Base-by-base conservation (phyloP, 1,139 yeast genomes). In the Zygosaccharomyces sapae region DNA sequence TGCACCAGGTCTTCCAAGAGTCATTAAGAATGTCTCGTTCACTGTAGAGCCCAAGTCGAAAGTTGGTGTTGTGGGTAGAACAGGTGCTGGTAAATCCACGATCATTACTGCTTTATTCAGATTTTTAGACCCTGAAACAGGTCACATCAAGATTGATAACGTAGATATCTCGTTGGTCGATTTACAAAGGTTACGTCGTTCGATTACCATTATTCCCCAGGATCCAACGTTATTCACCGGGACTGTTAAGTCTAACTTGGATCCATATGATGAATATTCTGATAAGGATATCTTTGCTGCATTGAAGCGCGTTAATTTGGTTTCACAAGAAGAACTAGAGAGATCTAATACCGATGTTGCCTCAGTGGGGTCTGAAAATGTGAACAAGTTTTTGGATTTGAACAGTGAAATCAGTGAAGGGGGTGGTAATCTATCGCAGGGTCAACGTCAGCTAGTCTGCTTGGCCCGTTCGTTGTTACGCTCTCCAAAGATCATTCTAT, bases 1-100 rank as follows among this genome's bases (percentile, higher is more conserved):
- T 68, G 89, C 96, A 8, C 88, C 95, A 10, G 82, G 81, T 34
- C 72, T 92, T 55, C 97, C 97, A 25, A 75, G 80, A 59, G 98
- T 92, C 33, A 90, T 94, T 61, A 88, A 88, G 62, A 79, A 85
- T 58, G 95, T 89, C 20, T 69, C 90, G 0, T 92, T 92, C 70
- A 76, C 80, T 43, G 95, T 94, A 27, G 79, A 81, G 41, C 80
- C 95, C n/a, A 81, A 80, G 55, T 76, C 81, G 61, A 92, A 92
- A 66, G 80, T 92, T 56, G 98, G 97, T 62, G 84, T 92, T 63
- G 97, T 90, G 54, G 98, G 97, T 36, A 83, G 98, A 67, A 92
- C 98, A 0, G 98, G 98, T 67, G 98, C 98, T 33, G 98, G 98
- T 59, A 92, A 92, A 67, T 89, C 97, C 1, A 90, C 98, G 1